Percentiles rank a stretch among this genome's conserved stretches.
Conservation (phyloP, 75 land plant genomes). For the Adiantum capillusveneris region DNA sequence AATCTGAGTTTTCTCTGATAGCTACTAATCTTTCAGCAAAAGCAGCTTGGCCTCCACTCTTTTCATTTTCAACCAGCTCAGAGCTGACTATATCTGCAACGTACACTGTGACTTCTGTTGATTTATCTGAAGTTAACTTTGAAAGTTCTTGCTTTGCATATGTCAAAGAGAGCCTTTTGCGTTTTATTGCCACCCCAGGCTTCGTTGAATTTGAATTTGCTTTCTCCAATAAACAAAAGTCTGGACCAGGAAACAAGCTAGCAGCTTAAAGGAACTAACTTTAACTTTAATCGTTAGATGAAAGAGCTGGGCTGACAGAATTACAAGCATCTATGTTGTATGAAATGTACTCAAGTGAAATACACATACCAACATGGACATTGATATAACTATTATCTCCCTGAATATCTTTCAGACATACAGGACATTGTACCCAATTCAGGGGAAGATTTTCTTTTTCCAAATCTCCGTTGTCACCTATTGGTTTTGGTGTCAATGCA, state of each 20-base stretch:
- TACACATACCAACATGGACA: slow-evolving; percentile 20
- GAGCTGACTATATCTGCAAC: too few species aligned
- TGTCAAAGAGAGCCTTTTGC: slow-evolving; percentile 19
- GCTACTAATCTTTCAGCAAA: too few species aligned
- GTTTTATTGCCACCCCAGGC: slow-evolving; percentile 1
- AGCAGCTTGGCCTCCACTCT: too few species aligned
- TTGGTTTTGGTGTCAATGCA: too few species aligned
- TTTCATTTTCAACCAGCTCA: too few species aligned
- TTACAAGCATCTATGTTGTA: slow-evolving; percentile 2
- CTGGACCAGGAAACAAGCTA: too few species aligned
- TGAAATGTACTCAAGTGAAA: background rate
- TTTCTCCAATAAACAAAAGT: too few species aligned
- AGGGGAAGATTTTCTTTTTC: slow-evolving; percentile 11
- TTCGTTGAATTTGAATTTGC: too few species aligned
- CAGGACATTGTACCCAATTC: slow-evolving; percentile 29
- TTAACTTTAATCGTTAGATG: too few species aligned
- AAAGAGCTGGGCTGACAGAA: slow-evolving; percentile 7
- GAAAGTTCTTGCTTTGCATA: slow-evolving; percentile 4
- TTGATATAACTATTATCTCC: slow-evolving; percentile 18
- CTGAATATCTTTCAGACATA: slow-evolving; percentile 18
- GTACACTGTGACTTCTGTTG: too few species aligned
- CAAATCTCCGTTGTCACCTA: background rate
- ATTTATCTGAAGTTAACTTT: background rate
- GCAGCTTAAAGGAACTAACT: too few species aligned
- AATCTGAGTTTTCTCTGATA: background rate